Conservation (phyloP, 768 basidiomycete genomes). For the Pisolithus sp. region DNA sequence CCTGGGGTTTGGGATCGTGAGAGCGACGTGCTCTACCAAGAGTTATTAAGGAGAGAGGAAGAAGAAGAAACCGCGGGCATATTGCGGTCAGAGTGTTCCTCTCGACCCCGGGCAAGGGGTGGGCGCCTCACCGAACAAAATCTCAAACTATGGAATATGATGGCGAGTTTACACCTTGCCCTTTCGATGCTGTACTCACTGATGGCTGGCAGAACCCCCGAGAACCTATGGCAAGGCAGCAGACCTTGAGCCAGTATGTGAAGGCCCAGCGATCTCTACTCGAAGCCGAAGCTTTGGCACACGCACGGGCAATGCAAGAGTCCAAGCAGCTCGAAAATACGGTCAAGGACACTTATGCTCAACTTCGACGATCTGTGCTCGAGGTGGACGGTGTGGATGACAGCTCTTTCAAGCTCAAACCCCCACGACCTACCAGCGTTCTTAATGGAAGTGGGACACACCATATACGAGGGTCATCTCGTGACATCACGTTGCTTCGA, state of each 20-base stretch:
- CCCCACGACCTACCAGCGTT: slow-evolving; percentile 37
- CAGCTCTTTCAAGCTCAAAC: slow-evolving; percentile 66
- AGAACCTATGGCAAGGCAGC: slow-evolving; percentile 79
- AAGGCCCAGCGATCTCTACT: slow-evolving; percentile 74
- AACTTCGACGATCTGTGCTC: slow-evolving; percentile 73
- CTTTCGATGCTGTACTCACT: slow-evolving; percentile 7
- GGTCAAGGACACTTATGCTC: slow-evolving; percentile 76
- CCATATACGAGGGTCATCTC: slow-evolving; percentile 46
- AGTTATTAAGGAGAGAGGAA: slow-evolving; percentile 63
- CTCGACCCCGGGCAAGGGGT: slow-evolving; percentile 58
- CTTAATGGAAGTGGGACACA: slow-evolving; percentile 30
- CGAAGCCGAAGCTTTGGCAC: slow-evolving; percentile 76
- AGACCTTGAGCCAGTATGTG: slow-evolving; percentile 77
- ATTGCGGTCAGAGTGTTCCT: slow-evolving; percentile 44
- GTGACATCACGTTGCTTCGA: slow-evolving; percentile 76
- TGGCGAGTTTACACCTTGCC: slow-evolving; percentile 44
- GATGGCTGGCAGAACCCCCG: slow-evolving; percentile 66
- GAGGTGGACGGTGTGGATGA: slow-evolving; percentile 50
- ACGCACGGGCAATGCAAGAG: slow-evolving; percentile 71
- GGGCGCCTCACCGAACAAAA: slow-evolving; percentile 71
- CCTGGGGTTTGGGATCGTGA: slow-evolving; percentile 88
- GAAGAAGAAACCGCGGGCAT: slow-evolving; percentile 58
- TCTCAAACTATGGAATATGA: slow-evolving; percentile 70
- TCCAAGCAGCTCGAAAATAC: slow-evolving; percentile 67
- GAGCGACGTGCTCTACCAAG: slow-evolving; percentile 77